Conservation (phyloP, 768 basidiomycete genomes). For the Leccinum variicolor region DNA sequence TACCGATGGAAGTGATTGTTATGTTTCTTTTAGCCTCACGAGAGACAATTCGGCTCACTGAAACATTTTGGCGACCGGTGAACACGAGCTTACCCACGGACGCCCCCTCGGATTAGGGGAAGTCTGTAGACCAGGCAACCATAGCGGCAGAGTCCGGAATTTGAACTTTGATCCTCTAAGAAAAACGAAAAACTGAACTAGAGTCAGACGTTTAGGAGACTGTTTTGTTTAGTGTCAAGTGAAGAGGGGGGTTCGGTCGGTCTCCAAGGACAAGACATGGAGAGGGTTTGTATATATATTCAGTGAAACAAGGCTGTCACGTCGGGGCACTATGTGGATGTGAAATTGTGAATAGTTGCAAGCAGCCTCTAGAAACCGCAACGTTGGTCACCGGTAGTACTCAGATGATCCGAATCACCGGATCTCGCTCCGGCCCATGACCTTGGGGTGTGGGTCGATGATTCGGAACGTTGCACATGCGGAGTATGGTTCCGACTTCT, state of each 20-base stretch:
- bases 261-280: background rate
- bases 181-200: background rate
- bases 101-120: background rate
- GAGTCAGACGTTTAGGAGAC: background rate
- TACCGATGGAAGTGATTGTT: background rate
- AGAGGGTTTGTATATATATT: conserved; percentile 8
- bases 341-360: too few relatives aligned
- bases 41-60: background rate
- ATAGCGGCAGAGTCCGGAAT: background rate
- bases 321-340: conserved; percentile 20
- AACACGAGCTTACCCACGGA: background rate
- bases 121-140: background rate
- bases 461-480: background rate
- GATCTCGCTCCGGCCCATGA: too few relatives aligned
- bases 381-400: too few relatives aligned
- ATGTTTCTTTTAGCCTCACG: background rate
- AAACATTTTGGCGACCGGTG: background rate
- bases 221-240: too few relatives aligned
- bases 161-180: background rate
- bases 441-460: conserved; percentile 14
- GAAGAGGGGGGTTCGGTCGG: background rate
- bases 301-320: conserved; percentile 1
- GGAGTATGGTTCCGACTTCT: too few relatives aligned
- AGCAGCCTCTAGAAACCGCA: too few relatives aligned
- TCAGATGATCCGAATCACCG: too few relatives aligned